A percentile compares a stretch with the other conserved stretches of the same genome.
Evolutionary conservation across 257 asterid species (phyloP).

Genomic region (Solanum chmielewskii): DNA sequence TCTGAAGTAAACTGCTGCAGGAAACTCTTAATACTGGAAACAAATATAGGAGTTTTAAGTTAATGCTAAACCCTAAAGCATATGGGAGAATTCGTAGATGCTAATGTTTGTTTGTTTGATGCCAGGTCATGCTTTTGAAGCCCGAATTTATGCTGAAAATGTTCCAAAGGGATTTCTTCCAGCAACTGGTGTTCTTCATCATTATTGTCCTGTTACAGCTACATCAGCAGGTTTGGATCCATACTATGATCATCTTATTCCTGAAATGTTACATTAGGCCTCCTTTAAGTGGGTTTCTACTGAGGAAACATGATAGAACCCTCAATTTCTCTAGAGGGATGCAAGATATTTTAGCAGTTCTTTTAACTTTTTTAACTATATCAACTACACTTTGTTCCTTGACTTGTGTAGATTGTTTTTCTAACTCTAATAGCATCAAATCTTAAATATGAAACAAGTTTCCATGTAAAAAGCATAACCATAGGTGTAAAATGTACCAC

Average conservation of each 20-base stretch:
- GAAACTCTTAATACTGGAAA: background rate
- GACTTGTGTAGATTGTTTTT: background rate
- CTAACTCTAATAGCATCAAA: background rate
- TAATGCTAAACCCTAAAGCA: background rate
- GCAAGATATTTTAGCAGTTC: background rate
- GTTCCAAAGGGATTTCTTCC: slow-evolving; percentile 97
- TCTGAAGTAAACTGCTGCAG: background rate
- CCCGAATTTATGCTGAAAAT: slow-evolving; percentile 98
- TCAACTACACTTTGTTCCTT: background rate
- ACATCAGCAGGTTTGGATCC: slow-evolving; percentile 57
- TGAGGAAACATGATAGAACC: background rate
- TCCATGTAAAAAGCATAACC: background rate
- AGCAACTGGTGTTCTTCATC: slow-evolving; percentile 93
- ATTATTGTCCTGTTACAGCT: slow-evolving; percentile 73
- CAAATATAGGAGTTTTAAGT: background rate
- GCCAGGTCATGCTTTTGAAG: slow-evolving; percentile 98
- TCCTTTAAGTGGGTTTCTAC: background rate
- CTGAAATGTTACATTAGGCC: background rate
- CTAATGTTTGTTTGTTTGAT: background rate
- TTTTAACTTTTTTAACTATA: background rate
- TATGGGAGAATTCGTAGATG: background rate
- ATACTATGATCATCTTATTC: background rate
- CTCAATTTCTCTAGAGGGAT: background rate
- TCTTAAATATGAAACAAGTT: background rate
- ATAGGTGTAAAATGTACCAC: background rate